Evolutionary conservation across 2,329 filamentous ascomycete genomes (phyloP), one percentile per base, ranked within the genome.

Genomic region (Daldinia eschscholtzii): DNA sequence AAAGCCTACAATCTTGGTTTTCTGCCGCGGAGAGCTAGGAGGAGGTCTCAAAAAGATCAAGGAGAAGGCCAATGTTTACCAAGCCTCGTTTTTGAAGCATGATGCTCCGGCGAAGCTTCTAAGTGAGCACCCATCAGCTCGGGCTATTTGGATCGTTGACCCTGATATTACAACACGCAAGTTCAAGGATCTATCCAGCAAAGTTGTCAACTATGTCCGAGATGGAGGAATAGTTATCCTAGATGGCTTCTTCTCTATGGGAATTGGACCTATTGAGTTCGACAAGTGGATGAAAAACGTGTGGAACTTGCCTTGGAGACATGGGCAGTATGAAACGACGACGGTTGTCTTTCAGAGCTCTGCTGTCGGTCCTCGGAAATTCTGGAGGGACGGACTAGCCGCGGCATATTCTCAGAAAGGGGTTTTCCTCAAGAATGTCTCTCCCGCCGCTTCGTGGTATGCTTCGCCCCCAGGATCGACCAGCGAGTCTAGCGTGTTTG

Each of bases 111-210:
- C 6, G 4, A 44, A 46, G 6, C 61, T 64, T 46, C 56, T 64
- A 13, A 41, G 23, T 3, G 35, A 59, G 6, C 61, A 64, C 6
- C 56, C 48, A 13, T 20, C 30, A 10, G 46, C 46, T 44, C 61
- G 26, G 18, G 61, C 61, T 7, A 59, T 64, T 13, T 64, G 46
- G 44, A 59, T 59, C 41, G 44, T 64, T 12, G 56, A 55, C 18
- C 26, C 26, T n/a, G 46, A 58, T 23, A 59, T 64, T 15, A 18
- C 35, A 18, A 46, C 7, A 1, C 39, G 37, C 4, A 23, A 53
- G 7, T 28, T 46, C 10, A 39, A 48, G 13, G 9, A 18, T n/a
- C 26, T 64, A 18, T 64, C 56, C 20, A 18, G 39, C 5, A 44
- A 46, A 28, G 46, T 64, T 6, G 37, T 55, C 26, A 7, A 64